Base-by-base conservation (phyloP, 306 rosid species). In the Cucurbita moschata region DNA sequence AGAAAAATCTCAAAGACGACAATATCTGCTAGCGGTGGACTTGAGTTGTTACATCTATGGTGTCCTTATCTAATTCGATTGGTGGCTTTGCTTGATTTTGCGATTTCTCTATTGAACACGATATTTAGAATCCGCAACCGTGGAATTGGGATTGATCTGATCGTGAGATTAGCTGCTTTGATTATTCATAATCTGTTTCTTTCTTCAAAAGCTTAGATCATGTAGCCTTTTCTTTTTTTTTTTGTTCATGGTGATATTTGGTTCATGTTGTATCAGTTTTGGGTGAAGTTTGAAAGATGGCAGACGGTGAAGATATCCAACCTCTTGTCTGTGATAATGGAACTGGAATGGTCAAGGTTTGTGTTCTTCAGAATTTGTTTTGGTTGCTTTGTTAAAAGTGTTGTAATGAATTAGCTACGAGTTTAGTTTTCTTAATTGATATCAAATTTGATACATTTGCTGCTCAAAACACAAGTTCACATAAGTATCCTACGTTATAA, bases 301-400 rank as follows among this genome's bases (percentile, higher is more conserved):
- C 74, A 6, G 74, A 69, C 30, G 74, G 58, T 30, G 74, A 69
- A 35, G 74, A 69, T 69, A 69, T 69, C 14, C 74, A 69, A 30
- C 74, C 74, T 21, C 74, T 69, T 69, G 74, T 69, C 26, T 69
- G 74, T 35, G 74, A 69, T 69, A 69, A 69, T 69, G 74, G 74
- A 69, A 69, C 74, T 49, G 74, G 74, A 50, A 69, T 69, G 74
- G 74, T 69, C 58, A 69, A 69, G 74, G 74, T 69, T 49, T 26
- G 74, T 51, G 50, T 39, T 39, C 49, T 63, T 18, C 0, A 65
- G 10, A 65, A 42, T 65, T 65, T 43, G 30, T 65, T 65, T 43
- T 65, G 37, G 4, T 42, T 64, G 16, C 23, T 54, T 62, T 3
- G 3, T 39, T n/a, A 3, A 14, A 8, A 2, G 16, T 5, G 39